Evolutionary conservation across 257 asterid genomes (phyloP).

Genomic region (Verbascum thapsus): DNA sequence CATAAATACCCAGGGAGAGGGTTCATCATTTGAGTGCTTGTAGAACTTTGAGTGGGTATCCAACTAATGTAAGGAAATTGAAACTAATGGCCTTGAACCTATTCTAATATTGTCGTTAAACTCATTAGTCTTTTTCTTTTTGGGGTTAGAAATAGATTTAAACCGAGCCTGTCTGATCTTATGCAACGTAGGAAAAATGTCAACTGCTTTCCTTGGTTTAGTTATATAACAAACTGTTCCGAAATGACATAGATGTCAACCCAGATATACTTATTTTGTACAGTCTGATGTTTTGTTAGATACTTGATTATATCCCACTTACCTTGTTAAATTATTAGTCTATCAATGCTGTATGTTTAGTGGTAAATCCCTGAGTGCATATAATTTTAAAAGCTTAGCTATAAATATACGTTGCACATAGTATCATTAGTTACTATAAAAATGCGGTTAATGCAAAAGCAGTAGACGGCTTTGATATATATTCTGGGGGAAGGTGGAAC

Average conservation of each 20-base stretch:
- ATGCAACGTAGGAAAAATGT: not conserved
- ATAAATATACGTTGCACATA: not conserved
- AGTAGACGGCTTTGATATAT: no score
- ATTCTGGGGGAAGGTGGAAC: no score
- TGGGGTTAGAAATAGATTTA: not conserved
- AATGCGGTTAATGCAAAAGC: not conserved
- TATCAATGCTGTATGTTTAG: constrained; percentile 1
- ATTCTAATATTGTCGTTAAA: not conserved
- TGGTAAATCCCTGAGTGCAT: not conserved
- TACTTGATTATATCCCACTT: not conserved
- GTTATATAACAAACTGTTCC: constrained; percentile 1
- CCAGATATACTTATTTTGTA: constrained; percentile 17
- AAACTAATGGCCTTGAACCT: constrained; percentile 1
- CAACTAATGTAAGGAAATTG: constrained; percentile 7
- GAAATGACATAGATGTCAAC: constrained; percentile 19
- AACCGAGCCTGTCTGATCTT: not conserved
- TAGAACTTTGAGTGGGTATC: constrained; percentile 7
- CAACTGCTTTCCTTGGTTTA: constrained; percentile 3
- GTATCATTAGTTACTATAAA: not conserved
- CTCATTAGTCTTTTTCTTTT: not conserved
- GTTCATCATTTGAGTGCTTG: constrained; percentile 4
- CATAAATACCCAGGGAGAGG: not conserved
- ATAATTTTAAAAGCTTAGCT: constrained; percentile 14
- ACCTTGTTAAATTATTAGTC: constrained; percentile 6
- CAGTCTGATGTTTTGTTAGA: not conserved